Conservation (phyloP, 1,139 yeast species). For the Kodamaea arcana region DNA sequence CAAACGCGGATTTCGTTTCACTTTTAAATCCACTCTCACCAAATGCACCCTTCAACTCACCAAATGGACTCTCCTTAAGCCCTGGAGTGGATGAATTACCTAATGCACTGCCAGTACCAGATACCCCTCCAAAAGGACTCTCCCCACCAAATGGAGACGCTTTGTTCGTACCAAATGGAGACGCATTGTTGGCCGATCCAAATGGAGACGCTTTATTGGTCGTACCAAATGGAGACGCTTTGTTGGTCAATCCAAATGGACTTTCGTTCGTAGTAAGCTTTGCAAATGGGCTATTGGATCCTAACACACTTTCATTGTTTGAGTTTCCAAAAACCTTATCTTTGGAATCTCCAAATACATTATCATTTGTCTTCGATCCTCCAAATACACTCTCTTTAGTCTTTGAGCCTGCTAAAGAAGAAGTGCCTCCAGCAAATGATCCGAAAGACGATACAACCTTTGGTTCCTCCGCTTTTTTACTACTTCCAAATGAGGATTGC, state of each 20-base stretch:
- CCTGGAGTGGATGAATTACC: slow-evolving; percentile 1
- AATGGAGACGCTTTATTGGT: slow-evolving; percentile 1
- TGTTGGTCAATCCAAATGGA: slow-evolving; percentile 1
- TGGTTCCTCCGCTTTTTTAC: background rate
- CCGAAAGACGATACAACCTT: slow-evolving; percentile 1
- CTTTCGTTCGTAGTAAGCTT: slow-evolving; percentile 6
- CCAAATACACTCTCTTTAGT: slow-evolving; percentile 12
- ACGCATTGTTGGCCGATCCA: background rate
- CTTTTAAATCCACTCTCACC: too few relatives aligned
- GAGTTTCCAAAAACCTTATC: background rate
- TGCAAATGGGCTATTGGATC: slow-evolving; percentile 11
- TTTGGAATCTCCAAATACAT: too few relatives aligned
- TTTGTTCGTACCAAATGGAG: slow-evolving; percentile 10
- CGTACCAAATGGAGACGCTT: slow-evolving; percentile 7
- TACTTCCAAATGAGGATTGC: slow-evolving; percentile 6
- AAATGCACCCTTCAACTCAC: too few relatives aligned
- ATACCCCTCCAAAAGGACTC: slow-evolving; percentile 1
- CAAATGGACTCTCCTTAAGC: slow-evolving; percentile 5
- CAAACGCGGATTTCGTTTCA: too few relatives aligned
- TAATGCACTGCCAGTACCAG: too few relatives aligned
- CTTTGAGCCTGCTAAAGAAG: slow-evolving; percentile 14
- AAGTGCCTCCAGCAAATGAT: background rate
- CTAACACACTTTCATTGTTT: slow-evolving; percentile 1
- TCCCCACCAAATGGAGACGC: slow-evolving; percentile 6
- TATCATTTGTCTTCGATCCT: too few relatives aligned